These are phyloP conservation scores for Artemisia tridentata DNA, from an alignment of 129 eudicot species.

Conservation along the genomic window DNA sequence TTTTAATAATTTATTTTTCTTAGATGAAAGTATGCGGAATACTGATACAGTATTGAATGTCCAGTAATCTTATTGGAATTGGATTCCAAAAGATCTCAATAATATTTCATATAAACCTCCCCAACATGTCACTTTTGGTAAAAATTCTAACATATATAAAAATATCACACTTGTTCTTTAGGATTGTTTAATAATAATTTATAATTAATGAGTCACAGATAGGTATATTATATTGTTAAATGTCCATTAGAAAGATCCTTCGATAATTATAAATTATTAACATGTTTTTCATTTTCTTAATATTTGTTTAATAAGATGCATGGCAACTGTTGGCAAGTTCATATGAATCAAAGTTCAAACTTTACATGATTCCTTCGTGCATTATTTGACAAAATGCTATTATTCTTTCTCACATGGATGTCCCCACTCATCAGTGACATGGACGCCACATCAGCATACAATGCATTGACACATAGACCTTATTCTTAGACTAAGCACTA, in stretches of 20 bases:
- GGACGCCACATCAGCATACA: slow-evolving; percentile 29
- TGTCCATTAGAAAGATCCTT: too few relatives aligned
- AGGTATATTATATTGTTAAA: too few relatives aligned
- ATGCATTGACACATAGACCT: slow-evolving; percentile 29
- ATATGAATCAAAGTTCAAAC: slow-evolving; percentile 21
- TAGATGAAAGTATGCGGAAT: too few relatives aligned
- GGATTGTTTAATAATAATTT: too few relatives aligned
- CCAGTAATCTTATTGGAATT: slow-evolving; percentile 10
- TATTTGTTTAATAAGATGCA: too few relatives aligned
- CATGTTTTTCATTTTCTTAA: too few relatives aligned
- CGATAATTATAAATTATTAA: neutral
- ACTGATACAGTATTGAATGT: too few relatives aligned
- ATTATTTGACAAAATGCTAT: slow-evolving; percentile 37
- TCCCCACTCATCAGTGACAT: slow-evolving; percentile 27
- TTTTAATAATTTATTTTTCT: too few relatives aligned
- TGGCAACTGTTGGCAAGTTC: neutral
- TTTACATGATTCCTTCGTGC: slow-evolving; percentile 48
- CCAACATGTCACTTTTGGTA: neutral
- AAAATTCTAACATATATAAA: too few relatives aligned
- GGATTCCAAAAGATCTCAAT: slow-evolving; percentile 23
- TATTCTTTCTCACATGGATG: slow-evolving; percentile 37
- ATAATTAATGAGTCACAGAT: too few relatives aligned
- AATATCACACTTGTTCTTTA: too few relatives aligned
- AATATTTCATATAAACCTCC: slow-evolving; percentile 19
- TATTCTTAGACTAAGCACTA: too few relatives aligned